A percentile compares a stretch with the other conserved stretches of the same genome.
phyloP scores from a whole-genome alignment of 306 rosid species.

The peach (Prunus persica) region Prunus_persica_NCBIv2 NC_034011.1:23768001-23768500 shows the following conservation, averaged over 20 bases:
- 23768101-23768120: constrained; percentile 95
- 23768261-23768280: background rate
- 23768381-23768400: background rate
- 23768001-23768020: constrained; percentile 10
- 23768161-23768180: constrained; percentile 3
- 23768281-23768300: constrained; percentile 15
- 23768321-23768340: background rate
- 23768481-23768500: background rate
- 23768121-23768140: constrained; percentile 90
- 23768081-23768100: constrained; percentile 96
- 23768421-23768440: background rate
- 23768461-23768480: background rate
- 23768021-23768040: constrained; percentile 77
- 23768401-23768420: background rate
- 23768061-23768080: constrained; percentile 97
- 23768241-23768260: background rate
- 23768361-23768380: background rate
- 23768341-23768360: background rate
- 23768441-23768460: background rate
- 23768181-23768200: background rate
- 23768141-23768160: background rate
- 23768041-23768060: constrained; percentile 97
- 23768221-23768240: too few species aligned
- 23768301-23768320: constrained; percentile 12
- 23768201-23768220: background rate